phyloP scores from a whole-genome alignment of 2,329 filamentous ascomycete species.

The Nemania sp. region DNA sequence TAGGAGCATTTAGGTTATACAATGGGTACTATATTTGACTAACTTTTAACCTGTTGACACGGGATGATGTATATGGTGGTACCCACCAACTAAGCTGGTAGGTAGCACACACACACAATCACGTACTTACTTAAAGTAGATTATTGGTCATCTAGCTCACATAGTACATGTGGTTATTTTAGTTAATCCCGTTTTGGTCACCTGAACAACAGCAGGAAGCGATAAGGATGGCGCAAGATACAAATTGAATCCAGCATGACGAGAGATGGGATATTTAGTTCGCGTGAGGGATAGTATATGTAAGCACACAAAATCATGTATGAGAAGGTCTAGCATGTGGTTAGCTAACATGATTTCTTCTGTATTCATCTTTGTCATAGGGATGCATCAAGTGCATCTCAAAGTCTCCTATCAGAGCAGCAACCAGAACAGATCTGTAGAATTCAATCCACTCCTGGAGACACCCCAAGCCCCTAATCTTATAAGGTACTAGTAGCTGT shows the following conservation, averaged over 20 bases:
- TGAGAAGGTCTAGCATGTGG: background rate
- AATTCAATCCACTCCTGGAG: background rate
- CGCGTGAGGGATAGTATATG: background rate
- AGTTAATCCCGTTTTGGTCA: constrained; percentile 21
- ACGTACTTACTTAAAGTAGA: constrained; percentile 11
- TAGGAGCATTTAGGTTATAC: too few relatives aligned
- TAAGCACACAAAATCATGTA: background rate
- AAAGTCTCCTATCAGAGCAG: constrained; percentile 7
- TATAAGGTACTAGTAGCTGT: too few relatives aligned
- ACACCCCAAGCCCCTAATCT: too few relatives aligned
- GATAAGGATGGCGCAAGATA: constrained; percentile 23
- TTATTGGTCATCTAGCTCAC: too few relatives aligned
- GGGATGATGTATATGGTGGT: too few relatives aligned
- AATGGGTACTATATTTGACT: too few relatives aligned
- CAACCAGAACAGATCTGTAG: background rate
- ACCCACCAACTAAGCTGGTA: background rate
- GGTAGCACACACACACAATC: constrained; percentile 9
- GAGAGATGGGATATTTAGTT: constrained; percentile 1
- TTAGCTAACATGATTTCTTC: background rate
- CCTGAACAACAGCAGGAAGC: constrained; percentile 28
- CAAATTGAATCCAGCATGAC: constrained; percentile 13
- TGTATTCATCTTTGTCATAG: constrained; percentile 11
- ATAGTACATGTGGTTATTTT: constrained; percentile 21
- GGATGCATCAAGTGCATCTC: constrained; percentile 14
- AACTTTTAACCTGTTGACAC: too few relatives aligned